Conservation (phyloP, 192 early-diverging fungal species). For the Coemansia pectinata region DNA sequence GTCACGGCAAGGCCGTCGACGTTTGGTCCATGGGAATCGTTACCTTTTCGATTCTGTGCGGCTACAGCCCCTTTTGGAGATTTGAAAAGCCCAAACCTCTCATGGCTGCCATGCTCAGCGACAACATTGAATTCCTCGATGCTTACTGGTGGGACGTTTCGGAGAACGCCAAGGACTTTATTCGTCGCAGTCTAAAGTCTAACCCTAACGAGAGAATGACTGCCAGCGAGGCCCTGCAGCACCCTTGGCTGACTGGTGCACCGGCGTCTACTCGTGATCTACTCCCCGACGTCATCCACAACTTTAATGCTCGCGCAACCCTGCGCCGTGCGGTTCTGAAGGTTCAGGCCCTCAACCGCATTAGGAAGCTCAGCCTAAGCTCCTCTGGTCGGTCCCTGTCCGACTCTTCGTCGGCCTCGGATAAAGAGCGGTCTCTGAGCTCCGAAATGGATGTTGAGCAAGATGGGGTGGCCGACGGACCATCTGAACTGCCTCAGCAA, state of each 20-base stretch:
- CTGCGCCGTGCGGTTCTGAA: conserved; percentile 56
- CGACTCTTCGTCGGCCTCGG: neutral
- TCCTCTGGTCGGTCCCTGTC: neutral
- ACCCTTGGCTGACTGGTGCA: conserved; percentile 79
- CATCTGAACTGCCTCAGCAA: neutral
- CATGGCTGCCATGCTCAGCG: conserved; percentile 62
- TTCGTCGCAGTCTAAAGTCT: conserved; percentile 65
- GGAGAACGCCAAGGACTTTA: conserved; percentile 72
- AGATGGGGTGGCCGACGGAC: neutral
- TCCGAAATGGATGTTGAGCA: conserved; percentile 1
- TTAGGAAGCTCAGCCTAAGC: conserved; percentile 34
- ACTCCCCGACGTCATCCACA: conserved; percentile 76
- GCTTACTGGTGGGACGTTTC: conserved; percentile 83
- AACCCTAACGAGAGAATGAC: conserved; percentile 76
- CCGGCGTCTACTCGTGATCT: conserved; percentile 73
- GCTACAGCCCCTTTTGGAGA: conserved; percentile 72
- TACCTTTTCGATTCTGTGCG: conserved; percentile 84
- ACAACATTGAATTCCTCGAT: conserved; percentile 70
- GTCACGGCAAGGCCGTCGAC: conserved; percentile 90
- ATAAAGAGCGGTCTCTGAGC: neutral
- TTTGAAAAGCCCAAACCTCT: conserved; percentile 63
- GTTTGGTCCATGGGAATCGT: conserved; percentile 95
- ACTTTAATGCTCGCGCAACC: conserved; percentile 56
- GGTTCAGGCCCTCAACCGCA: conserved; percentile 53
- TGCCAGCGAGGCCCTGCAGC: conserved; percentile 75